These are phyloP conservation scores for Penicillium ochrochloron DNA, from an alignment of 495 filamentous ascomycete species.

Conservation along the genomic window DNA sequence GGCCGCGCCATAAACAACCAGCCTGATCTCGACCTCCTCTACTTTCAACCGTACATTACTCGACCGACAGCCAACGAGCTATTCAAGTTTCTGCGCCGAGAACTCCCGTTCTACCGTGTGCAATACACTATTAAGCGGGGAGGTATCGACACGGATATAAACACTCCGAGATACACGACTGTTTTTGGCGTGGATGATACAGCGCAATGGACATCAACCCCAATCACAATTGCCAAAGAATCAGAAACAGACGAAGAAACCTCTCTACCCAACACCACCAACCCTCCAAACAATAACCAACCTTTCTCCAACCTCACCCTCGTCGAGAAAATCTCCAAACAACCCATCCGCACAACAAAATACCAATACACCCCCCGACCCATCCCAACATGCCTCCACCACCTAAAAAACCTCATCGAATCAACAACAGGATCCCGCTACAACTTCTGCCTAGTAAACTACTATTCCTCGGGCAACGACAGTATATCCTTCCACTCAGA, in stretches of 20 bases:
- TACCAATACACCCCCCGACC: conserved; percentile 66
- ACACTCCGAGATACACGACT: conserved; percentile 71
- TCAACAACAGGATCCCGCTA: conserved; percentile 57
- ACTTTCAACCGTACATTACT: conserved; percentile 69
- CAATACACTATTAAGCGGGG: conserved; percentile 68
- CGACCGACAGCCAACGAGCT: conserved; percentile 54
- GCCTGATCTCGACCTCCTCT: conserved; percentile 67
- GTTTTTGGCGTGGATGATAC: conserved; percentile 74
- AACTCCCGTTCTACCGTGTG: conserved; percentile 74
- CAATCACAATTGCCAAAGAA: neutral
- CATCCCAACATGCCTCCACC: conserved; percentile 66
- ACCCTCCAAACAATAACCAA: conserved; percentile 5
- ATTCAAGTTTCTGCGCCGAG: conserved; percentile 65
- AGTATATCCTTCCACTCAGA: conserved; percentile 78
- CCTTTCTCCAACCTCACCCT: conserved; percentile 33
- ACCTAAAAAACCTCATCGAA: conserved; percentile 60
- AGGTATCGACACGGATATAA: conserved; percentile 59
- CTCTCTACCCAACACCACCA: conserved; percentile 13
- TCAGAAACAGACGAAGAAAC: conserved; percentile 18
- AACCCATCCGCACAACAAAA: conserved; percentile 43
- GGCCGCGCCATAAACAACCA: conserved; percentile 57
- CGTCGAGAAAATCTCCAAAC: conserved; percentile 26
- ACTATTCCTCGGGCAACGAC: conserved; percentile 71
- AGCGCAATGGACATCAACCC: conserved; percentile 36
- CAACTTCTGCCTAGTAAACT: conserved; percentile 79